Conservation (phyloP, 1,284 basidiomycete species). For the Fistulina hepatica region DNA sequence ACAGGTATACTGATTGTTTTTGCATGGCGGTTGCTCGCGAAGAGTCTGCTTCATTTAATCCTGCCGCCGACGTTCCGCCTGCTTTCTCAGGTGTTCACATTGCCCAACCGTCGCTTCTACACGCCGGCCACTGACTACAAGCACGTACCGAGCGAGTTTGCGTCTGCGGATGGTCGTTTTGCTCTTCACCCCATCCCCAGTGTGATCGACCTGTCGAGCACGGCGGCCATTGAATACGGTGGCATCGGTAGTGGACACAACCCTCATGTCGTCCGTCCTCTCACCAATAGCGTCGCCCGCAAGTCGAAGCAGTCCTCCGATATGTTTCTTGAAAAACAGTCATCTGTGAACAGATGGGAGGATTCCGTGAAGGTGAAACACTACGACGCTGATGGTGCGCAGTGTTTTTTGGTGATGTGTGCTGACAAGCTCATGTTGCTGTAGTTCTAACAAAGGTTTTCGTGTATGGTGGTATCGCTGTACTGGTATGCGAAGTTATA, state of each 20-base stretch:
- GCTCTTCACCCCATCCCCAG: conserved; percentile 70
- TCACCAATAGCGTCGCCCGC: conserved; percentile 11
- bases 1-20: conserved; percentile 63
- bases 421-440: conserved; percentile 7
- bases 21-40: conserved; percentile 76
- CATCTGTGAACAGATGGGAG: no score
- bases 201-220: conserved; percentile 67
- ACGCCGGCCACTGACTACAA: conserved; percentile 82
- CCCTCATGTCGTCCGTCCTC: conserved; percentile 14
- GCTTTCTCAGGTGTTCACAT: conserved; percentile 47
- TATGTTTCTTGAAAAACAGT: no score
- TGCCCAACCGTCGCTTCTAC: conserved; percentile 77
- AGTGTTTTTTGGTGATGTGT: conserved; percentile 2
- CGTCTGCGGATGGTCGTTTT: conserved; percentile 20
- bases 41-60: conserved; percentile 58
- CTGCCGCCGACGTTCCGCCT: conserved; percentile 78
- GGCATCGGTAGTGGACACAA: conserved; percentile 29
- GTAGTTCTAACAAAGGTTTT: conserved; percentile 84
- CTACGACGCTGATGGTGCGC: conserved; percentile 42
- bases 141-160: conserved; percentile 48
- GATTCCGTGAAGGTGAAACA: conserved; percentile 19
- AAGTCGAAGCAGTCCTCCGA: no score
- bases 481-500: conserved; percentile 50
- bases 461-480: conserved; percentile 80
- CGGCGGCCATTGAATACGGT: conserved; percentile 30